A percentile compares a stretch with the other conserved stretches of the same genome.
Conservation (phyloP, 208 protist genomes). For the Sergeia podlipaevii region DNA sequence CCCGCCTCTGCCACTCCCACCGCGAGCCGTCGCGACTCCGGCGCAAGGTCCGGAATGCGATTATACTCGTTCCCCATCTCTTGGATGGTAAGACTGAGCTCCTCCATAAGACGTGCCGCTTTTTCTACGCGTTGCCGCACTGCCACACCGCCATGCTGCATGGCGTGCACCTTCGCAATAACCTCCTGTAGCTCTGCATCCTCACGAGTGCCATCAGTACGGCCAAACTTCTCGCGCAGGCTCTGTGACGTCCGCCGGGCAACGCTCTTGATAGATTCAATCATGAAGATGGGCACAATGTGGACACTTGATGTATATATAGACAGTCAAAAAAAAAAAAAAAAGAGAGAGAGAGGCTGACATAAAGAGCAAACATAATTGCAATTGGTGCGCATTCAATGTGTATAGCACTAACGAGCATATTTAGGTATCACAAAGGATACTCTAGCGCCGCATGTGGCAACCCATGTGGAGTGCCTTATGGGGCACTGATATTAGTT, state of each 20-base stretch:
- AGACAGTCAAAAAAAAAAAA: constrained; percentile 2
- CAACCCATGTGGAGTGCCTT: no score
- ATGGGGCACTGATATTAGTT: no score
- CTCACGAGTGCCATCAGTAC: constrained; percentile 23
- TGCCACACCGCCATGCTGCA: constrained; percentile 33
- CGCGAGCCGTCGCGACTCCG: constrained; percentile 46
- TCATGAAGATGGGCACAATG: constrained; percentile 11
- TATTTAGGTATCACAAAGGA: no score
- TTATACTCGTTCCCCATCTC: constrained; percentile 74
- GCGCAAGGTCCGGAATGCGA: constrained; percentile 46
- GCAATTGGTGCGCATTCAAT: no score
- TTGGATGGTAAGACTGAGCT: constrained; percentile 53
- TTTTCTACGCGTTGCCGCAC: constrained; percentile 58
- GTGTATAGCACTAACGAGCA: no score
- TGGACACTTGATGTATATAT: not conserved
- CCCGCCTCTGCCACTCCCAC: constrained; percentile 49
- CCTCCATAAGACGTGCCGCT: constrained; percentile 57
- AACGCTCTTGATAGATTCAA: constrained; percentile 68
- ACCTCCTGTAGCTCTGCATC: constrained; percentile 41
- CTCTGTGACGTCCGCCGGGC: constrained; percentile 79
- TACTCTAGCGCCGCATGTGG: no score
- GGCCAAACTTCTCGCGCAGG: constrained; percentile 55
- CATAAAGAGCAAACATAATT: not conserved
- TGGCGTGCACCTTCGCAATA: constrained; percentile 34
- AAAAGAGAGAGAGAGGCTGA: constrained; percentile 10